These are phyloP conservation scores for Colletotrichum acutatum DNA, from an alignment of 2,329 filamentous ascomycete species.

Conservation along the genomic window DNA sequence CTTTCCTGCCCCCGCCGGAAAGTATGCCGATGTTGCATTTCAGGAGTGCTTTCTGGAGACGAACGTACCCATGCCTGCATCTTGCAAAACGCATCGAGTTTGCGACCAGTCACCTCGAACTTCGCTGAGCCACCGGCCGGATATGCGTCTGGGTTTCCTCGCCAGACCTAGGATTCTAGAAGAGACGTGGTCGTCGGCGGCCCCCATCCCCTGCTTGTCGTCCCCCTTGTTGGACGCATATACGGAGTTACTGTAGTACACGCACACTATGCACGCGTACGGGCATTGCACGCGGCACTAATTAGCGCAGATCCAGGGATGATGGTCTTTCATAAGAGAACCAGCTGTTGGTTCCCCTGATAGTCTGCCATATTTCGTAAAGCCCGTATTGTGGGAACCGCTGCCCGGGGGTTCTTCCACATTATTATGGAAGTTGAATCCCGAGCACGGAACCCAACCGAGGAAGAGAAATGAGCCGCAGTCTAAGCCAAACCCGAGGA, in stretches of 20 bases:
- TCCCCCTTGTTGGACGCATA: not conserved
- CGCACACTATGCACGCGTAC: not conserved
- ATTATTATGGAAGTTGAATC: not conserved
- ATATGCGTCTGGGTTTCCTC: not conserved
- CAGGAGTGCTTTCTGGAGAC: constrained; percentile 18
- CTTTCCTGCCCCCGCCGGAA: not conserved
- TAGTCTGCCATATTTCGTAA: not conserved
- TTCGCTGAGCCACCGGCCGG: not conserved
- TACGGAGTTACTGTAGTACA: not conserved
- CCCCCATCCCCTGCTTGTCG: not conserved
- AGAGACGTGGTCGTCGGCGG: not conserved
- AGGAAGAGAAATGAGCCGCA: constrained; percentile 4
- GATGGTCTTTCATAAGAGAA: not conserved
- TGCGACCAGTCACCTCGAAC: constrained; percentile 2
- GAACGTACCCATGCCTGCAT: not conserved
- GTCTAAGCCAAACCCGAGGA: not conserved
- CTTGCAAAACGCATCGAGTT: constrained; percentile 14
- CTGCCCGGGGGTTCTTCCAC: not conserved
- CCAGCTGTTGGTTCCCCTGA: not conserved
- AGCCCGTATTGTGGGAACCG: not conserved
- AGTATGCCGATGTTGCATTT: constrained; percentile 17
- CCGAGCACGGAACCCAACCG: not conserved
- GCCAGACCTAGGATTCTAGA: not conserved
- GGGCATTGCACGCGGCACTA: constrained; percentile 9
- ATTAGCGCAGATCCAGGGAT: constrained; percentile 30